These are phyloP conservation scores for Posidonia oceanica DNA, from an alignment of 116 monocot genomes.

Conservation along the genomic window DNA sequence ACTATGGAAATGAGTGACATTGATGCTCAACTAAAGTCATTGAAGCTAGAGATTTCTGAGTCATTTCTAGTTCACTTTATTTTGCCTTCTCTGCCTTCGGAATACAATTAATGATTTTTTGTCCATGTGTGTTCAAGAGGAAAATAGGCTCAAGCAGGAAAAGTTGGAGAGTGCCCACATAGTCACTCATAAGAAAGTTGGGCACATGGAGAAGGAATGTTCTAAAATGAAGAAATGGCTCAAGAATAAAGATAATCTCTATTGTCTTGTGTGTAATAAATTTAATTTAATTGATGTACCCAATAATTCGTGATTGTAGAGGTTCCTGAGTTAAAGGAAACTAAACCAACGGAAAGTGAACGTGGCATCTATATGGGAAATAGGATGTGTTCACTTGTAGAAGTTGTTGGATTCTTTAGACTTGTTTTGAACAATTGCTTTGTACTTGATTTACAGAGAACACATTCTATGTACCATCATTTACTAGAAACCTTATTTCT, in stretches of 20 bases:
- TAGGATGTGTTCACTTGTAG: slow-evolving; percentile 5
- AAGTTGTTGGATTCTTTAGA: background rate
- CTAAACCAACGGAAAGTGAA: slow-evolving; percentile 1
- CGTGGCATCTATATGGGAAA: slow-evolving; percentile 4
- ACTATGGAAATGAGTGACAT: slow-evolving; percentile 15
- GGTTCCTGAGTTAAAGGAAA: slow-evolving; percentile 4
- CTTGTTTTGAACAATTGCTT: background rate
- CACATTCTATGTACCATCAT: background rate
- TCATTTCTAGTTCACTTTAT: no score
- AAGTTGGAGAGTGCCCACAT: no score
- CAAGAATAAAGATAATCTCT: slow-evolving; percentile 17
- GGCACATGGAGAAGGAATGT: slow-evolving; percentile 21
- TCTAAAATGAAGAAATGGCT: slow-evolving; percentile 8
- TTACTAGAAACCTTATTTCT: background rate
- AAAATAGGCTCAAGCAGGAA: no score
- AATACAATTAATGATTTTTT: no score
- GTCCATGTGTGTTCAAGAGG: no score
- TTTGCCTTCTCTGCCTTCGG: no score
- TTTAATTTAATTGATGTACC: slow-evolving; percentile 13
- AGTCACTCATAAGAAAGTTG: background rate
- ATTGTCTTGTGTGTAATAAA: slow-evolving; percentile 15
- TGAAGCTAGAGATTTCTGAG: no score
- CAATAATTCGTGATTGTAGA: slow-evolving; percentile 7
- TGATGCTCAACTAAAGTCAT: slow-evolving; percentile 3
- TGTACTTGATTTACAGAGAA: background rate